A percentile compares a stretch with the other conserved stretches of the same genome.
Evolutionary conservation across 1,284 basidiomycete genomes (phyloP).

Genomic region (Cryptococcus sp.): DNA sequence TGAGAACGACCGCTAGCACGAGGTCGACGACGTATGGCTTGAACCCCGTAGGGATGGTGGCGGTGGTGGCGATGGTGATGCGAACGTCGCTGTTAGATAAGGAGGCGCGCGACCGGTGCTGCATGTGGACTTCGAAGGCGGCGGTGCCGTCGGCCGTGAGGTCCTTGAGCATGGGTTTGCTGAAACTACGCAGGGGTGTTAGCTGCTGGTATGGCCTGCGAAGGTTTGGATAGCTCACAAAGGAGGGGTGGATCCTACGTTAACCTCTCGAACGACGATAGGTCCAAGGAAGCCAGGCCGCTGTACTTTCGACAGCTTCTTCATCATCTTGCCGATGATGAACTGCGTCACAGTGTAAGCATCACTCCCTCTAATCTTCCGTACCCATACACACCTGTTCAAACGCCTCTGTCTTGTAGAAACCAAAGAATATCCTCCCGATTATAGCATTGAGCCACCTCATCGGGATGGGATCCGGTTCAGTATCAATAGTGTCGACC

Average conservation of each 20-base stretch:
- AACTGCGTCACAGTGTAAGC: constrained; percentile 49
- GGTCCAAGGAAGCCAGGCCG: constrained; percentile 81
- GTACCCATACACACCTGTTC: constrained; percentile 55
- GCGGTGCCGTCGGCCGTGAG: constrained; percentile 89
- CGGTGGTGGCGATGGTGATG: constrained; percentile 77
- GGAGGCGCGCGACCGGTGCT: constrained; percentile 54
- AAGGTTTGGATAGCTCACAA: constrained; percentile 27
- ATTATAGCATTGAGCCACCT: constrained; percentile 94
- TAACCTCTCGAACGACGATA: constrained; percentile 81
- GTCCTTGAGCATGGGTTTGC: constrained; percentile 96
- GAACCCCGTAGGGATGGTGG: constrained; percentile 73
- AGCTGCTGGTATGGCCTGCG: constrained; percentile 16
- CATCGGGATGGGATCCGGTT: constrained; percentile 91
- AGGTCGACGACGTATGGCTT: constrained; percentile 86
- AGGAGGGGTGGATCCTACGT: constrained; percentile 74
- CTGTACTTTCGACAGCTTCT: constrained; percentile 87
- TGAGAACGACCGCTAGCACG: constrained; percentile 76
- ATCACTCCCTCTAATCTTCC: not conserved
- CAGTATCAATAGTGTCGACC: constrained; percentile 78
- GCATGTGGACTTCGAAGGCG: constrained; percentile 77
- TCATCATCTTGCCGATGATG: constrained; percentile 85
- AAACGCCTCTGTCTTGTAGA: constrained; percentile 76
- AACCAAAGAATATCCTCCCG: constrained; percentile 86
- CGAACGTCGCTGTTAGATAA: constrained; percentile 70
- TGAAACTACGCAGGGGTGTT: constrained; percentile 55